Percentiles rank a stretch among this genome's conserved stretches.
Evolutionary conservation across 805 yeast genomes (phyloP).

Genomic region (Spathaspora girioi): DNA sequence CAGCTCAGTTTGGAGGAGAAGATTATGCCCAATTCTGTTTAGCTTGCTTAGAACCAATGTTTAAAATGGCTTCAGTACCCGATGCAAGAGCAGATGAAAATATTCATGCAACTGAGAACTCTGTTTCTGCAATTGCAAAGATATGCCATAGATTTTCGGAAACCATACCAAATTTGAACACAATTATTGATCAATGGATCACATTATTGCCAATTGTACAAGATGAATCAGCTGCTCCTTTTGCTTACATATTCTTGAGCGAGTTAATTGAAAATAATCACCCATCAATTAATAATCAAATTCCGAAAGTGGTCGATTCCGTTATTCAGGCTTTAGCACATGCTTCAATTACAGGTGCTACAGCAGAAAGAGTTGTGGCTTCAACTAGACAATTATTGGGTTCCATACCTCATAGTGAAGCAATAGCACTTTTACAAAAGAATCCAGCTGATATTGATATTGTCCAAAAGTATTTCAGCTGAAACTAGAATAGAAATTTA

Average conservation of each 20-base stretch:
- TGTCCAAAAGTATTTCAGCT: conserved; percentile 56
- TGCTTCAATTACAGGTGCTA: conserved; percentile 62
- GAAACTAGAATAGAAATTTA: conserved; percentile 3
- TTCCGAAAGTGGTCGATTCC: conserved; percentile 60
- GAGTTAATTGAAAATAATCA: conserved; percentile 69
- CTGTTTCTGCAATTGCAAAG: conserved; percentile 79
- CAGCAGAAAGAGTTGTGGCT: conserved; percentile 61
- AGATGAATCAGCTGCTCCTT: conserved; percentile 88
- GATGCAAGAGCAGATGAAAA: conserved; percentile 86
- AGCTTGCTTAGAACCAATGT: conserved; percentile 70
- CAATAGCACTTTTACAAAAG: conserved; percentile 57
- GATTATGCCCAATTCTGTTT: conserved; percentile 58
- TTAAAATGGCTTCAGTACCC: conserved; percentile 68
- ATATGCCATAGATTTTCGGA: conserved; percentile 64
- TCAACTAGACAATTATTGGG: conserved; percentile 64
- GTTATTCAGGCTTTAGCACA: conserved; percentile 74
- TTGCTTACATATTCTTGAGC: conserved; percentile 69
- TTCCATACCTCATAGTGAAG: conserved; percentile 65
- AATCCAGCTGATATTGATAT: conserved; percentile 54
- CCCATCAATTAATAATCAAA: conserved; percentile 46
- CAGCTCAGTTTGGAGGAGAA: conserved; percentile 77
- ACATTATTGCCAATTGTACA: conserved; percentile 74
- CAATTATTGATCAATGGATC: conserved; percentile 73
- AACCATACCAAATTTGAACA: conserved; percentile 56
- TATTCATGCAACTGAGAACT: conserved; percentile 81